These are phyloP conservation scores for Lycium barbarum DNA, from an alignment of 257 asterid species.

Conservation along the genomic window DNA sequence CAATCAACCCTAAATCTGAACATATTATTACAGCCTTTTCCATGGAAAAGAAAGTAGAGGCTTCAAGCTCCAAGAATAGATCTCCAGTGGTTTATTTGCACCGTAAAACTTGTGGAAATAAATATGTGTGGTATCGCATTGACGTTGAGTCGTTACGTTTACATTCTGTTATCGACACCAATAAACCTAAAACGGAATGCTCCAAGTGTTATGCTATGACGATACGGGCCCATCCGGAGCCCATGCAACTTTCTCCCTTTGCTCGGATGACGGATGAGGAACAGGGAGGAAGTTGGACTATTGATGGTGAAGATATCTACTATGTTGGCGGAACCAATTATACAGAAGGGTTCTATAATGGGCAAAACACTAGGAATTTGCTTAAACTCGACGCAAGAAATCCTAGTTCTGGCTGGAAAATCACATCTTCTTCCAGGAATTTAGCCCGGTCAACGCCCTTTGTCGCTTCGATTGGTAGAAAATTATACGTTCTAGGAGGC, in stretches of 20 bases:
- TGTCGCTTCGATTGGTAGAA: neutral
- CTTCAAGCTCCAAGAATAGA: neutral
- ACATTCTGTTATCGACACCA: neutral
- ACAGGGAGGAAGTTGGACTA: neutral
- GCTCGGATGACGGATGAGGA: neutral
- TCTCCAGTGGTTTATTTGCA: neutral
- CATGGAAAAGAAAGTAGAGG: neutral
- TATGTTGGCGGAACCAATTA: neutral
- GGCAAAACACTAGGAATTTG: neutral
- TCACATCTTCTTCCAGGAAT: neutral
- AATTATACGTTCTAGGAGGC: neutral
- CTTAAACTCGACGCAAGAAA: neutral
- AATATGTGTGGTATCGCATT: no score
- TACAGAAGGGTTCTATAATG: no score
- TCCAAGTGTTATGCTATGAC: neutral
- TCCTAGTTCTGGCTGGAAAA: neutral
- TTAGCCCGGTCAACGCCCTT: neutral
- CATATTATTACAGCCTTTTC: neutral
- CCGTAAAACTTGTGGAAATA: no score
- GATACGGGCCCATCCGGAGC: neutral
- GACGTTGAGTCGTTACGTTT: neutral
- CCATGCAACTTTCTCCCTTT: neutral
- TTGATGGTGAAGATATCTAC: neutral
- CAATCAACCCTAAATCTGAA: neutral
- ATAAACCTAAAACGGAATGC: constrained; percentile 8